Evolutionary conservation across 2,329 filamentous ascomycete species (phyloP), one percentile per base, ranked within the genome.

Genomic region (Cyclaneusma minus): DNA sequence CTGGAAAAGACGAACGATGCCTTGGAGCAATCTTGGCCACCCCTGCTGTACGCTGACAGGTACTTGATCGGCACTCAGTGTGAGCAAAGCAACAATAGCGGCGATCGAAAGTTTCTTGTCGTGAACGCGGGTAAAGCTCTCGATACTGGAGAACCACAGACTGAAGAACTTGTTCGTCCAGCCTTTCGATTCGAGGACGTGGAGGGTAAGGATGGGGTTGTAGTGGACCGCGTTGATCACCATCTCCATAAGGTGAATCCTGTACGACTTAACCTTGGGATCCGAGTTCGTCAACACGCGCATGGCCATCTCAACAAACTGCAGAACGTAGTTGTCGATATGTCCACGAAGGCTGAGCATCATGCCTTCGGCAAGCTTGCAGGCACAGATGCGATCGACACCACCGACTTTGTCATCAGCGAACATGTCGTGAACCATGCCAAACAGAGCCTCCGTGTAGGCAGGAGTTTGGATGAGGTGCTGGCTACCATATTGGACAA

Each of bases 111-210:
- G 64, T 62, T 94, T 98, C 68, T 98, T 98, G 60, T 98, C 89
- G 49, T 98, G 89, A 3, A 98, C 89, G 21, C 89, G 70, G 27
- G 72, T 80, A 57, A 98, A 95, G 44, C 71, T 76, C 35, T 92
- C 79, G 58, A 98, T 98, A 56, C 76, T 91, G 21, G 82, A 82
- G 52, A 98, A 98, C 89, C 89, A 98, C 32, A 91, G 60, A 54
- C 82, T 93, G 62, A 98, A 98, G 59, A 98, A 98, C 48, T 91
- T 91, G 56, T 95, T 95, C 5, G 89, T 95, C 87, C 85, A 94
- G 33, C 72, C 77, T 44, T 91, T 87, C 28, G 64, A 58, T 56
- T 98, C 89, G n/a, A 98, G 66, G 19, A 93, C 72, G 35, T 84
- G 76, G 13, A 98, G 66, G 13, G 84, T 68, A 32, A 94, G 63